Percentiles rank a stretch among this genome's conserved stretches.
phyloP scores from a whole-genome alignment of 352 stramenopile genomes.

The Globisporangium alternatum region DNA sequence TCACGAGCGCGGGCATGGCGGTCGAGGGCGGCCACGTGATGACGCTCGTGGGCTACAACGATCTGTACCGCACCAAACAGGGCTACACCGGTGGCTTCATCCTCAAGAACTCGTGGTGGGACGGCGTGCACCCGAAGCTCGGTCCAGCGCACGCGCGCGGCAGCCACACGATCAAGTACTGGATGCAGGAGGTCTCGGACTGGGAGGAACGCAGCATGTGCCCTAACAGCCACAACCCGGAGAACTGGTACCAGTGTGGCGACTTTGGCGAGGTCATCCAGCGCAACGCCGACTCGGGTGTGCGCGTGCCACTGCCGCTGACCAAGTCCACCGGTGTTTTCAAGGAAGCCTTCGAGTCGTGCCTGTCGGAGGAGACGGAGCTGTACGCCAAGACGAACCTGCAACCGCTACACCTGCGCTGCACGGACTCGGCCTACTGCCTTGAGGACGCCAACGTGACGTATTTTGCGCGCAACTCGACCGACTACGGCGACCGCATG shows the following conservation, averaged over 20 bases:
- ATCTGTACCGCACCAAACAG: conserved; percentile 55
- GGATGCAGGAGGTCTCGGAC: conserved; percentile 66
- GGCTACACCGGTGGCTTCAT: conserved; percentile 67
- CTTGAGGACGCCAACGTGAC: conserved; percentile 28
- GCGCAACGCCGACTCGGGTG: conserved; percentile 23
- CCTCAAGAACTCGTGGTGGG: conserved; percentile 78
- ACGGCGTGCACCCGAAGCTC: conserved; percentile 55
- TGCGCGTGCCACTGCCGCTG: conserved; percentile 36
- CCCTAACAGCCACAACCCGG: conserved; percentile 65
- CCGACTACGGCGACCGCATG: conserved; percentile 62
- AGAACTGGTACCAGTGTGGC: conserved; percentile 75
- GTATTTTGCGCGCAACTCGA: conserved; percentile 69
- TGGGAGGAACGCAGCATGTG: conserved; percentile 70
- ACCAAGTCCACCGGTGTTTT: conserved; percentile 19
- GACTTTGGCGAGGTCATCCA: conserved; percentile 54
- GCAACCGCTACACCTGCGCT: conserved; percentile 57
- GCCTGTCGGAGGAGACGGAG: conserved; percentile 47
- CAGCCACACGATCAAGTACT: conserved; percentile 70
- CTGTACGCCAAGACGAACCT: conserved; percentile 60
- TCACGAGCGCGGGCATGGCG: conserved; percentile 48
- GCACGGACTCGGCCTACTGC: conserved; percentile 47
- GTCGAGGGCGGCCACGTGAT: conserved; percentile 62
- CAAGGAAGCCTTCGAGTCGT: conserved; percentile 40
- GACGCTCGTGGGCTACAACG: conserved; percentile 71
- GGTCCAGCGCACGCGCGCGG: conserved; percentile 56